These are phyloP conservation scores for Yarrowia sp. DNA, from an alignment of 805 yeast genomes.

Conservation along the genomic window DNA sequence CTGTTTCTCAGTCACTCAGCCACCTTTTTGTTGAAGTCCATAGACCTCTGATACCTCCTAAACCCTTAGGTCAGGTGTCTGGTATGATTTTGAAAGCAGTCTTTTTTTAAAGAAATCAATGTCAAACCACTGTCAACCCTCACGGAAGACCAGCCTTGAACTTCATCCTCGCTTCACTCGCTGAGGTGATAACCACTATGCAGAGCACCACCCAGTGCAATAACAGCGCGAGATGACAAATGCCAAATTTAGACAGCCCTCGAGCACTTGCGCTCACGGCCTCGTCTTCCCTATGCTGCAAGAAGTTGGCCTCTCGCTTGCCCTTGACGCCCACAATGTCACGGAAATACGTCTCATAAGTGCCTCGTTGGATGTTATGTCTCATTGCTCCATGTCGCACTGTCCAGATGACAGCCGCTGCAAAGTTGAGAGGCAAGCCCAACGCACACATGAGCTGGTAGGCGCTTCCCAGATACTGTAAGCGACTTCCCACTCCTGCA, in stretches of 20 bases:
- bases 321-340: slow-evolving; percentile 1
- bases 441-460: neutral
- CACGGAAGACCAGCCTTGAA: slow-evolving; percentile 2
- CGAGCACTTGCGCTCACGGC: slow-evolving; percentile 10
- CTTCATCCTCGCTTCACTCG: neutral
- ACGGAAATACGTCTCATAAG: slow-evolving; percentile 15
- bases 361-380: slow-evolving; percentile 12
- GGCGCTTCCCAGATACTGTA: neutral
- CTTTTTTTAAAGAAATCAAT: too few relatives aligned
- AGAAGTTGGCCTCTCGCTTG: neutral
- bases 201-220: slow-evolving; percentile 11
- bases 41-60: too few relatives aligned
- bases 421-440: neutral
- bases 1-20: too few relatives aligned
- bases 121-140: too few relatives aligned
- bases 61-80: too few relatives aligned
- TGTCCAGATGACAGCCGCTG: neutral
- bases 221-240: neutral
- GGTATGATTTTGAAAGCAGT: too few relatives aligned
- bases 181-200: slow-evolving; percentile 14
- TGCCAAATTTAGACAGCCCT: slow-evolving; percentile 3
- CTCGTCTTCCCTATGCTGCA: slow-evolving; percentile 13
- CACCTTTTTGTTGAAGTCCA: too few relatives aligned
- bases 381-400: neutral
- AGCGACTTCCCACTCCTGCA: neutral